Evolutionary conservation across 106 monocot species (phyloP), one percentile per base, ranked within the genome.

Genomic region (Allium fistulosum): DNA sequence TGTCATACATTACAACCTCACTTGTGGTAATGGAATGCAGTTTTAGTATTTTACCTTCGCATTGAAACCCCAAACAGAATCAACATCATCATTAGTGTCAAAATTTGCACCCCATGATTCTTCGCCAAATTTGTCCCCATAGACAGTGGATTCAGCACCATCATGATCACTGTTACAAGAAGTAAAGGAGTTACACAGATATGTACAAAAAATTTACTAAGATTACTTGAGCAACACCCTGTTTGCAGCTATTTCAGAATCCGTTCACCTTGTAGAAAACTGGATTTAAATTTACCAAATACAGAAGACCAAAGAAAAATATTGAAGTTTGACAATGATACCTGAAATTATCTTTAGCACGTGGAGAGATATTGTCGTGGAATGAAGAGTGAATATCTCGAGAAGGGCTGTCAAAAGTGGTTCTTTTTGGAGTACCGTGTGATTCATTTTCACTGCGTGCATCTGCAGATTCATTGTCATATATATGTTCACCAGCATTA

Each of bases 1-100:
- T 37, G 37, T 37, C 37, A 37, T 5, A 37, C 37, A 37, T 37
- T 37, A 37, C 37, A 37, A 37, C 37, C 37, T 37, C 37, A 5
- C 37, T 37, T 37, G 37, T 37, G 5, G 37, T 37, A 37, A 37
- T 4, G 37, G 37, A 37, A 37, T 37, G 37, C 37, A 37, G 22
- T 22, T 12, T 55, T 12, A 55, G 53, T 15, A 55, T 15, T 55
- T 45, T 59, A 70, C 59, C 70, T 70, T 71, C 48, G 89, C 46
- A 75, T 62, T 83, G 65, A 88, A 85, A 14, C 91, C 95, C 92
- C 92, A 99, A 51, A 99, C 69, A 7, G 97, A 92, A 8, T 92
- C 97, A 13, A 75, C 48, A 72, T 99, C 97, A 79, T 99, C 92
- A 70, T 61, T 73, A 57, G 72, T 49, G 57, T 89, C 88, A 73